These are phyloP conservation scores for Colletotrichum acutatum DNA, from an alignment of 2,329 filamentous ascomycete genomes.

Conservation along the genomic window DNA sequence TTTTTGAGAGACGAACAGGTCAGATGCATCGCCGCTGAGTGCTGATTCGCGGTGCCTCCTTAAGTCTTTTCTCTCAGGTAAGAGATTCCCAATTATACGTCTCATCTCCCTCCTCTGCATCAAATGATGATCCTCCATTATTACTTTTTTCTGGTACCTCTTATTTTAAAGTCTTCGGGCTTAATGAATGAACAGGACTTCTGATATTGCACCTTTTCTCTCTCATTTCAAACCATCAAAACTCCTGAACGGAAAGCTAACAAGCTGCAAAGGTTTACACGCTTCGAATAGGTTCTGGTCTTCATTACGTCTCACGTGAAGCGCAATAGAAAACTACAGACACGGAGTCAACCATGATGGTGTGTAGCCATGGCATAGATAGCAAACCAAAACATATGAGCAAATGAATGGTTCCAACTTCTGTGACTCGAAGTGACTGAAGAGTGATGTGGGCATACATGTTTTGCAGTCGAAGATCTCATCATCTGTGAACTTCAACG, in stretches of 20 bases:
- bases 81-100: conserved; percentile 39
- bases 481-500: not conserved
- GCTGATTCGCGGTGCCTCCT: not conserved
- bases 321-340: not conserved
- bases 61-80: conserved; percentile 42
- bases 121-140: conserved; percentile 79
- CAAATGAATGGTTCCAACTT: not conserved
- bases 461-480: not conserved
- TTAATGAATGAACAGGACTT: conserved; percentile 90
- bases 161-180: conserved; percentile 82
- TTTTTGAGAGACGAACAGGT: not conserved
- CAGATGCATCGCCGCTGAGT: not conserved
- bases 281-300: too few relatives aligned
- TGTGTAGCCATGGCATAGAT: not conserved
- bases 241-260: conserved; percentile 6
- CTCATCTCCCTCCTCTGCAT: conserved; percentile 37
- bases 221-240: not conserved
- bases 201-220: conserved; percentile 63
- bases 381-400: not conserved
- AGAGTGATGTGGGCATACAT: not conserved
- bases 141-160: conserved; percentile 94
- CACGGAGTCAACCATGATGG: too few relatives aligned
- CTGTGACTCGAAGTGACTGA: not conserved
- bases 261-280: not conserved
- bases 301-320: not conserved